These are phyloP conservation scores for Leishmania lainsoni DNA, from an alignment of 208 protist genomes.

Conservation along the genomic window DNA sequence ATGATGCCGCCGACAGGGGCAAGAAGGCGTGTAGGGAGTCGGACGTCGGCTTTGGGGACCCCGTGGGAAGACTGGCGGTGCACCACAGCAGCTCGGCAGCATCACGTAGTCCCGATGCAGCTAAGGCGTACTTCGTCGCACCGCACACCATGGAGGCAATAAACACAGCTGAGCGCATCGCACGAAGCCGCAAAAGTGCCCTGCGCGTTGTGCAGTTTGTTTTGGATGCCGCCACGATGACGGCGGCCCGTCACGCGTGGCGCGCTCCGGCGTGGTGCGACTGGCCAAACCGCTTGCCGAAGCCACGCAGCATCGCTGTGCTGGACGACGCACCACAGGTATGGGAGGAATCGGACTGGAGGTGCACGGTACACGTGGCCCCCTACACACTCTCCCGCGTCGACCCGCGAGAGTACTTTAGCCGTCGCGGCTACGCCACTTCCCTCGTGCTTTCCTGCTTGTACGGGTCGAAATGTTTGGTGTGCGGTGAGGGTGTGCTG, in stretches of 20 bases:
- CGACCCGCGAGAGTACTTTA: constrained; percentile 64
- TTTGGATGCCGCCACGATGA: constrained; percentile 17
- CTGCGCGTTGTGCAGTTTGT: constrained; percentile 9
- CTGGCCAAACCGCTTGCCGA: constrained; percentile 16
- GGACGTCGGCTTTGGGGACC: not conserved
- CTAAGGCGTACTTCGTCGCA: too few relatives aligned
- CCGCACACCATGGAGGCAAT: not conserved
- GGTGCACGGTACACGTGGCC: constrained; percentile 51
- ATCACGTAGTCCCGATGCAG: not conserved
- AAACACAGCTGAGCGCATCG: constrained; percentile 20
- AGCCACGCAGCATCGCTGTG: constrained; percentile 61
- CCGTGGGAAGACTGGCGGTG: not conserved
- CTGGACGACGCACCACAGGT: constrained; percentile 81
- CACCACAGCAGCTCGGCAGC: not conserved
- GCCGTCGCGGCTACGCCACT: constrained; percentile 37
- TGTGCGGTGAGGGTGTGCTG: constrained; percentile 33
- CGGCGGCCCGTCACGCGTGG: constrained; percentile 17
- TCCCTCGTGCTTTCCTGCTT: constrained; percentile 54
- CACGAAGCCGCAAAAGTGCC: constrained; percentile 15
- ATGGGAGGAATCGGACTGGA: constrained; percentile 73
- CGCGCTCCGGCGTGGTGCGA: constrained; percentile 33
- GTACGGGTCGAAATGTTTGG: constrained; percentile 51
- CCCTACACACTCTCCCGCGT: constrained; percentile 75
- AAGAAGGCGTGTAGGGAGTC: not conserved
- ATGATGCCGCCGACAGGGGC: not conserved